These are phyloP conservation scores for Isabelozyma pseudorhagii DNA, from an alignment of 805 yeast genomes.

Conservation along the genomic window DNA sequence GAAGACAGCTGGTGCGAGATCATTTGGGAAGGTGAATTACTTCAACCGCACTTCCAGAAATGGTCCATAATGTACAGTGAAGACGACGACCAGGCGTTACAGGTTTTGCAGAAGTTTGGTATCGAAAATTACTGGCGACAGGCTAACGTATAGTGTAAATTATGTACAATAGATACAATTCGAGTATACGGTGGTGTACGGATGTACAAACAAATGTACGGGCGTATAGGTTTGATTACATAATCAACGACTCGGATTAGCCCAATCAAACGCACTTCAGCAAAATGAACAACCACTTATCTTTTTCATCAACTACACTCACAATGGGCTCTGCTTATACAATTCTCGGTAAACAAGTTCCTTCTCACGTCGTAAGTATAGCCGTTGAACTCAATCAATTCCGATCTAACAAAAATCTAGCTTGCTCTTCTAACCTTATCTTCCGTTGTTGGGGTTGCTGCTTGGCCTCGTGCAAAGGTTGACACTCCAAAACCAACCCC, in stretches of 20 bases:
- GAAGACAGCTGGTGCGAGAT: conserved; percentile 47
- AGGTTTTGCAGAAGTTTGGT: conserved; percentile 47
- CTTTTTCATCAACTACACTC: background rate
- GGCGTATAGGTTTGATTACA: background rate
- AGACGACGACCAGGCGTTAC: conserved; percentile 48
- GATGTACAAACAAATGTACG: background rate
- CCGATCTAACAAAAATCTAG: conserved; percentile 15
- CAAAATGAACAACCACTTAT: background rate
- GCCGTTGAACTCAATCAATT: background rate
- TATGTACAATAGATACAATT: background rate
- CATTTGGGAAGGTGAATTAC: conserved; percentile 72
- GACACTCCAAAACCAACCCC: conserved; percentile 20
- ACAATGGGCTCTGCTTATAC: conserved; percentile 42
- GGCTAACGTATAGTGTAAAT: conserved; percentile 9
- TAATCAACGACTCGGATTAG: background rate
- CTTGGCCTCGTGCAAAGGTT: conserved; percentile 32
- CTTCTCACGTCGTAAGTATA: conserved; percentile 40
- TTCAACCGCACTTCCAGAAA: conserved; percentile 50
- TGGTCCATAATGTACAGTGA: conserved; percentile 66
- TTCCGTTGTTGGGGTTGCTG: conserved; percentile 33
- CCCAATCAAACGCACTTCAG: background rate
- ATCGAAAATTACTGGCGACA: conserved; percentile 61
- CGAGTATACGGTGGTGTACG: background rate
- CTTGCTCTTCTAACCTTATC: conserved; percentile 41
- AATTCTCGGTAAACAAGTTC: conserved; percentile 44